Conservation (phyloP, 129 eudicot genomes). For the Flaveria linearis region DNA sequence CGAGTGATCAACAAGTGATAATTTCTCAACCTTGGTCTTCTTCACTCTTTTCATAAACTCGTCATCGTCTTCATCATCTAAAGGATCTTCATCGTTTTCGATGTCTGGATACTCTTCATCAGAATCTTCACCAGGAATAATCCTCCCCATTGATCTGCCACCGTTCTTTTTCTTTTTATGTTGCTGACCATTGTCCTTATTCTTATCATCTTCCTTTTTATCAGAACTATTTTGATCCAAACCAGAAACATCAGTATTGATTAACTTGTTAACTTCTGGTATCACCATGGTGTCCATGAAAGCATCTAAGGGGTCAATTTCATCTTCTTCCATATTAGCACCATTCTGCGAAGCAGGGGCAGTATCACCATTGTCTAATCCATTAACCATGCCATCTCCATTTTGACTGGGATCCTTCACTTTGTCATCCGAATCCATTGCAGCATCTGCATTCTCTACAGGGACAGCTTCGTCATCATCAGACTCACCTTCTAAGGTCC, state of each 20-base stretch:
- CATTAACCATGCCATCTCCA: conserved; percentile 43
- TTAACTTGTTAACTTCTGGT: conserved; percentile 78
- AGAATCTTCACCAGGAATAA: conserved; percentile 77
- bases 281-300: conserved; percentile 81
- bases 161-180: conserved; percentile 39
- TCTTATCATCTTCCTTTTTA: conserved; percentile 43
- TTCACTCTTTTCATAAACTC: conserved; percentile 84
- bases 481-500: conserved; percentile 92
- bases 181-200: conserved; percentile 22
- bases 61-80: conserved; percentile 78
- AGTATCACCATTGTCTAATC: conserved; percentile 37
- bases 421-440: conserved; percentile 50
- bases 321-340: conserved; percentile 50
- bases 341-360: conserved; percentile 36
- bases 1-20: conserved; percentile 73
- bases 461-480: conserved; percentile 76
- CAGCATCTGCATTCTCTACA: conserved; percentile 48
- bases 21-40: conserved; percentile 73
- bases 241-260: conserved; percentile 31
- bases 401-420: conserved; percentile 34
- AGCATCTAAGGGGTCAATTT: conserved; percentile 85
- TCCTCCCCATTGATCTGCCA: conserved; percentile 65
- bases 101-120: conserved; percentile 54
- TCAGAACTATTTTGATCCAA: conserved; percentile 33
- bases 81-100: conserved; percentile 56